Evolutionary conservation across 2,329 filamentous ascomycete genomes (phyloP), one percentile per base, ranked within the genome.

Genomic region (Trichophyton schoenleinii): DNA sequence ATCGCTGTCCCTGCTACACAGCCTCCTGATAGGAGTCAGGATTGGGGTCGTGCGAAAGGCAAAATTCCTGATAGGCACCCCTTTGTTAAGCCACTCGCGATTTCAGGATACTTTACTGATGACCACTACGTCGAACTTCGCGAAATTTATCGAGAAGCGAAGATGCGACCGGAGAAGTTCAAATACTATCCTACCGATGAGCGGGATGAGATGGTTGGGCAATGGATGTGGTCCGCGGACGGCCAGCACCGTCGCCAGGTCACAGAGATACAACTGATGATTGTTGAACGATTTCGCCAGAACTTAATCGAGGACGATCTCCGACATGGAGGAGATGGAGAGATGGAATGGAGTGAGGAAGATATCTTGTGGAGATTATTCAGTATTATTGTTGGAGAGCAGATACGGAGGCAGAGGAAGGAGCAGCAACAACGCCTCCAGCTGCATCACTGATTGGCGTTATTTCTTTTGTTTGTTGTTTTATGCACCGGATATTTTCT

Each of bases 381-480:
- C 62, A 77, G 76, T 62, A 71, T 79, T 61, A 77, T 78, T 31
- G 74, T 78, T 67, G 77, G 77, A 38, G 76, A 78, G 64, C 73
- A 75, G 62, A 73, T 78, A 58, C 69, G 77, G 66, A 70, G 70
- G 59, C 75, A 77, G 62, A 66, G 67, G 61, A 75, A 73, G 63
- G 57, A 61, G 44, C 58, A 59, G 25, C 44, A 59, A n/a, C 18
- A 9, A 18, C 57, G 22, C 22, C 36, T 44, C 22, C 22, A n/a
- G 15, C 41, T 59, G 18, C 38, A 59, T n/a, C 34, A 22, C n/a
- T 58, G 38, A 58, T 58, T 15, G 22, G 20, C 44, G 28, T 25
- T 34, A 20, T 31, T 31, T 31, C 15, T n/a, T 6, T 3, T 53
- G 13, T n/a, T 25, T n/a, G 18, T 7, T 28, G 5, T 6, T 31